These are phyloP conservation scores for Scytalidium sp. DNA, from an alignment of 2,329 filamentous ascomycete genomes.

Conservation along the genomic window DNA sequence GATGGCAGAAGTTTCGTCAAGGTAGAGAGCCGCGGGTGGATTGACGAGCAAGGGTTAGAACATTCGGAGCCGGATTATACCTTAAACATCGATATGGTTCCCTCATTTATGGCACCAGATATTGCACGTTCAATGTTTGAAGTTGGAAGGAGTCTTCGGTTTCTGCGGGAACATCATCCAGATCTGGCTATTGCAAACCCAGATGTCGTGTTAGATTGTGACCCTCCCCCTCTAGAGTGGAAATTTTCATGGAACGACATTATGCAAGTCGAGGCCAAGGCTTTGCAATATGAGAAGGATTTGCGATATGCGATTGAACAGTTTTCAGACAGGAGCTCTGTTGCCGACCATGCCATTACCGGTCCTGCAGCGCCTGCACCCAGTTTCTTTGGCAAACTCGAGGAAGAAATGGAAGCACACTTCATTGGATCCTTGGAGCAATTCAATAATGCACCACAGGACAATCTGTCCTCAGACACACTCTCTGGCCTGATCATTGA, in stretches of 20 bases:
- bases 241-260: slow-evolving; percentile 71
- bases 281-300: slow-evolving; percentile 48
- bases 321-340: slow-evolving; percentile 10
- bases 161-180: slow-evolving; percentile 68
- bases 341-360: not conserved
- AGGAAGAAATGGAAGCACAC: slow-evolving; percentile 42
- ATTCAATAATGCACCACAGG: slow-evolving; percentile 35
- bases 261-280: slow-evolving; percentile 57
- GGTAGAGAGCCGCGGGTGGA: slow-evolving; percentile 49
- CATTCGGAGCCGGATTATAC: slow-evolving; percentile 57
- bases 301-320: slow-evolving; percentile 31
- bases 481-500: slow-evolving; percentile 18
- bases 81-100: slow-evolving; percentile 64
- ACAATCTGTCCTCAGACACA: slow-evolving; percentile 12
- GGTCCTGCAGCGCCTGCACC: slow-evolving; percentile 5
- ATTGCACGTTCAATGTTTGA: slow-evolving; percentile 74
- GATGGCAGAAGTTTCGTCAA: slow-evolving; percentile 55
- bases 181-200: slow-evolving; percentile 63
- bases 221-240: slow-evolving; percentile 62
- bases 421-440: slow-evolving; percentile 49
- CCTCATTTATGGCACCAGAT: slow-evolving; percentile 68
- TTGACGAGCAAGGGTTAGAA: slow-evolving; percentile 58
- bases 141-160: slow-evolving; percentile 71
- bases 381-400: slow-evolving; percentile 47
- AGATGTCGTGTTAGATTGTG: slow-evolving; percentile 41